Base-by-base conservation (phyloP, 2,329 filamentous ascomycete genomes). In the Neofusicoccum ribis region DNA sequence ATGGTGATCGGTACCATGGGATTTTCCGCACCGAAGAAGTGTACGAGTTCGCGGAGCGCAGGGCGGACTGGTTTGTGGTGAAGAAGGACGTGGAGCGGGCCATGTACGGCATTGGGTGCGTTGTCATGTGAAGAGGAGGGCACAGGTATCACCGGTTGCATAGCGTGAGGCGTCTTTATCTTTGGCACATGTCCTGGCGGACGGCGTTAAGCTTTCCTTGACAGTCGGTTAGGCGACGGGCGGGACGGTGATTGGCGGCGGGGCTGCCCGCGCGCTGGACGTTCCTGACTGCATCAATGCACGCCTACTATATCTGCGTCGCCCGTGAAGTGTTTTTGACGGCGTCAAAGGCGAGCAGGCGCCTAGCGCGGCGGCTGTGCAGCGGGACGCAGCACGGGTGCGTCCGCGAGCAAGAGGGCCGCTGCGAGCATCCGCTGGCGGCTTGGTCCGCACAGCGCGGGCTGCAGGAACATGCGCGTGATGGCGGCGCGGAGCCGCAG, bases 1-100 rank as follows among this genome's bases (percentile, higher is more conserved):
- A 99, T 74, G 88, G 87, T 0, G 91, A 94, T 73, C 86, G 94
- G 2, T 99, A 98, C 76, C 86, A 91, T 31, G 95, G 95, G 12
- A 91, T 99, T 56, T 97, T 98, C 73, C 86, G 93, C 20, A 92
- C 94, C 0, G 95, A 99, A 77, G 95, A 99, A 81, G 95, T 98
- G 3, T 97, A 97, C 73, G 94, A 98, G 81, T 99, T 96, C 81
- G 95, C 94, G 1, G 93, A 97, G 79, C 83, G 95, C 70, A 84
- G 95, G 70, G 93, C 93, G 58, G 95, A 99, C 80, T 99, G 95
- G 95, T 97, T 95, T 76, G 85, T 90, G 71, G 92, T 99, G 11
- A 91, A 90, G 80, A 88, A 86, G 69, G 88, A 93, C 68, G 95
- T 99, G 5, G 95, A 99, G 82, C 90, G 91, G 79, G 93, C 93